Evolutionary conservation across 345 rosid genomes (phyloP).

Genomic region (Leavenworthia alabamica): DNA sequence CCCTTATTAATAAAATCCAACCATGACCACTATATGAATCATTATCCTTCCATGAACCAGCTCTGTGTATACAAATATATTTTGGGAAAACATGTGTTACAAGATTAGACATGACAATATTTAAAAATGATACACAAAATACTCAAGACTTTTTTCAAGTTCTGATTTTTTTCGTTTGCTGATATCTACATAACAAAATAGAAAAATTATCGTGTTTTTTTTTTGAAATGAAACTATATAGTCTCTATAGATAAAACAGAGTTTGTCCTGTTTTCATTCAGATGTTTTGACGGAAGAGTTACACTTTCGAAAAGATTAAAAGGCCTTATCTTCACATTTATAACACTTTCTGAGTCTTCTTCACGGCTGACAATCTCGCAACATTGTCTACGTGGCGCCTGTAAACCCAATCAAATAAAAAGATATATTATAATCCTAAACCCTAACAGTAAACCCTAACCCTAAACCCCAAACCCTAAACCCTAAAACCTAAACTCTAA

Average conservation of each 20-base stretch:
- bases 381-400: conserved; percentile 61
- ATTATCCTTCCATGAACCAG: too few relatives aligned
- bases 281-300: conserved; percentile 38
- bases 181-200: not conserved
- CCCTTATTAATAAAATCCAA: too few relatives aligned
- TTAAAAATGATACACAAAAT: not conserved
- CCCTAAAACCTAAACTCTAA: too few relatives aligned
- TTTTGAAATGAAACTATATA: not conserved
- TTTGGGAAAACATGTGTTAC: not conserved
- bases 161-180: not conserved
- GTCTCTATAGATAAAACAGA: not conserved
- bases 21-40: too few relatives aligned
- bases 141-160: too few relatives aligned
- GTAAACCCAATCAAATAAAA: not conserved
- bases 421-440: not conserved
- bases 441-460: too few relatives aligned
- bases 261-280: not conserved
- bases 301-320: conserved; percentile 57
- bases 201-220: not conserved
- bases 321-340: conserved; percentile 53
- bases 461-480: too few relatives aligned
- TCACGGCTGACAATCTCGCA: conserved; percentile 32
- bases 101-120: not conserved
- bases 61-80: not conserved
- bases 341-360: conserved; percentile 9